These are phyloP conservation scores for Fonsecaea pugnacius DNA, from an alignment of 2,329 filamentous ascomycete genomes.

Conservation along the genomic window DNA sequence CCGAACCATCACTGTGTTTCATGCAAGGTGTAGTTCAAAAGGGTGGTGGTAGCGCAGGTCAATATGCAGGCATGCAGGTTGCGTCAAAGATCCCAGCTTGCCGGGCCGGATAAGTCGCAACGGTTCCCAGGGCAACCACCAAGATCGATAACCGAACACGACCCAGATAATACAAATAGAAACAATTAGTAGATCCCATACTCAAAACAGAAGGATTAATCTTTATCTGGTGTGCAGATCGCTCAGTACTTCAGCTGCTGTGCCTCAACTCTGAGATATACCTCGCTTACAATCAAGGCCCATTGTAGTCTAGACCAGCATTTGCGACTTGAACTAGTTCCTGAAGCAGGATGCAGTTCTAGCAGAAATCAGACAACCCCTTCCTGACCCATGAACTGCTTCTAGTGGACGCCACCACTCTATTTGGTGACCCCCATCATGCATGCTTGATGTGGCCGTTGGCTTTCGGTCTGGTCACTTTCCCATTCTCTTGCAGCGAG, in stretches of 20 bases:
- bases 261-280: neutral
- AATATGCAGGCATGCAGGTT: constrained; percentile 19
- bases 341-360: neutral
- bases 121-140: constrained; percentile 14
- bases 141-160: constrained; percentile 9
- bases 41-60: constrained; percentile 6
- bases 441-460: constrained; percentile 31
- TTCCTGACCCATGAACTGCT: neutral
- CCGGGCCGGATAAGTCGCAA: constrained; percentile 2
- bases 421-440: constrained; percentile 15
- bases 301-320: neutral
- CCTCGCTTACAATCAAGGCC: neutral
- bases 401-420: constrained; percentile 3
- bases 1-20: constrained; percentile 9
- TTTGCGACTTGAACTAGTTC: neutral
- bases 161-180: neutral
- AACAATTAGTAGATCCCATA: neutral
- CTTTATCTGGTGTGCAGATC: constrained; percentile 3
- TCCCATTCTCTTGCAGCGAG: constrained; percentile 37
- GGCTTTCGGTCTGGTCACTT: constrained; percentile 34
- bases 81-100: constrained; percentile 16
- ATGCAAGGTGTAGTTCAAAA: constrained; percentile 18
- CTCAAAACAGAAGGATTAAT: neutral
- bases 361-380: neutral
- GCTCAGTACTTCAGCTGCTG: neutral